A percentile compares a stretch with the other conserved stretches of the same genome.
These are phyloP conservation scores for Penicillium sp. DNA, from an alignment of 2,329 filamentous ascomycete species.

Conservation along the genomic window DNA sequence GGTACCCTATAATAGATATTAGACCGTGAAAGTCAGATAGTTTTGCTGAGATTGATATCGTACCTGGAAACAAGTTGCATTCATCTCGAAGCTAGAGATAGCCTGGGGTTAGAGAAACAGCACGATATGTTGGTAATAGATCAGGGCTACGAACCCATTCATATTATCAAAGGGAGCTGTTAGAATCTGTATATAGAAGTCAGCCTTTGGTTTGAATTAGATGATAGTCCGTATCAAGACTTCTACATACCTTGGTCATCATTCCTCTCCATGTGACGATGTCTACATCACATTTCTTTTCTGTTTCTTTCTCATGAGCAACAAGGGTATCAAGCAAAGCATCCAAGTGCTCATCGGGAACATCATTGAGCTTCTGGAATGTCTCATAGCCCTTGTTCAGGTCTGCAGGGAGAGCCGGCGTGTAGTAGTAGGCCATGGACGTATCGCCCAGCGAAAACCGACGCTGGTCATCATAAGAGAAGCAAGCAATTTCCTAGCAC, in stretches of 20 bases:
- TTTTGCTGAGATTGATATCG: constrained; percentile 15
- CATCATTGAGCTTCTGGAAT: constrained; percentile 80
- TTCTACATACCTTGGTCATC: constrained; percentile 80
- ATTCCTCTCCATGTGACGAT: constrained; percentile 94
- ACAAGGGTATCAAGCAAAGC: constrained; percentile 74
- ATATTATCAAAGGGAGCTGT: constrained; percentile 75
- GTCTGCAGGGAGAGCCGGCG: constrained; percentile 67
- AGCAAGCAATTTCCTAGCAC: constrained; percentile 82
- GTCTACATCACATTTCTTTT: constrained; percentile 68
- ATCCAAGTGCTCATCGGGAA: constrained; percentile 81
- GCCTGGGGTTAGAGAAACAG: constrained; percentile 4
- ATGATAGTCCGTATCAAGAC: neutral
- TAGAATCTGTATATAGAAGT: constrained; percentile 64
- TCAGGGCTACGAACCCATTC: constrained; percentile 61
- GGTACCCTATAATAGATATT: constrained; percentile 46
- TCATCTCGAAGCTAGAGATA: constrained; percentile 81
- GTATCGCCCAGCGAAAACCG: constrained; percentile 72
- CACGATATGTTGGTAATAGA: neutral
- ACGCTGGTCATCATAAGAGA: constrained; percentile 88
- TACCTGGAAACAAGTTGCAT: constrained; percentile 86
- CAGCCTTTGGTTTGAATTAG: neutral
- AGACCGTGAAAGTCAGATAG: constrained; percentile 11
- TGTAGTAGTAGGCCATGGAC: constrained; percentile 85
- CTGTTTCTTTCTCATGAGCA: constrained; percentile 66
- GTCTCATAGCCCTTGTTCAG: constrained; percentile 76